These are phyloP conservation scores for Moricandia moricandioides DNA, from an alignment of 345 rosid genomes.

Conservation along the genomic window DNA sequence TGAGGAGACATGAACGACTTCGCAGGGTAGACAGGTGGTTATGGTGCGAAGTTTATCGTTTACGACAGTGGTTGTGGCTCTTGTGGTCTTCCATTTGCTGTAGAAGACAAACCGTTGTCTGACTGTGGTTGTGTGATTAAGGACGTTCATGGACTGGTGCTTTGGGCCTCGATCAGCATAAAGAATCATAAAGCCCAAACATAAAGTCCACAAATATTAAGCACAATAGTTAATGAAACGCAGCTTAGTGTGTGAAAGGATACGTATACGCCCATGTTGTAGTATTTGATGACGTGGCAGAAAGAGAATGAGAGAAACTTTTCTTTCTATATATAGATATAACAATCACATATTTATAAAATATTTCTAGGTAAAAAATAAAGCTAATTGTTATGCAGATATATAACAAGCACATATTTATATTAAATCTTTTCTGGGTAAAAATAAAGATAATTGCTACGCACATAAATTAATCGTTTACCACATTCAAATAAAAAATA, in stretches of 20 bases:
- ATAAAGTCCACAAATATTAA: neutral
- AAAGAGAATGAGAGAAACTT: too few species aligned
- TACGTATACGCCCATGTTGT: too few species aligned
- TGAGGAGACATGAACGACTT: slow-evolving; percentile 68
- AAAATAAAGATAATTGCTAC: too few species aligned
- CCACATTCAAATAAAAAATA: too few species aligned
- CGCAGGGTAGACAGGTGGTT: slow-evolving; percentile 51
- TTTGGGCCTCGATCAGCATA: neutral
- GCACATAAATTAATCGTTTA: too few species aligned
- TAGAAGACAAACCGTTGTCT: slow-evolving; percentile 21
- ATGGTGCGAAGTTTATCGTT: slow-evolving; percentile 53
- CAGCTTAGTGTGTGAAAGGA: neutral
- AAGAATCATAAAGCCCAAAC: neutral
- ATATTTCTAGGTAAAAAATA: too few species aligned
- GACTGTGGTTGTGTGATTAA: slow-evolving; percentile 50
- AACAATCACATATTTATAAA: too few species aligned
- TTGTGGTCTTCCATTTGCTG: slow-evolving; percentile 4
- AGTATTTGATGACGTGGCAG: too few species aligned
- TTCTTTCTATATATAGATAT: too few species aligned
- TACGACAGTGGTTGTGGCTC: neutral
- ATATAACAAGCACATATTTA: too few species aligned
- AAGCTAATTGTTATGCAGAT: too few species aligned
- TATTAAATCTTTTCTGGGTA: too few species aligned
- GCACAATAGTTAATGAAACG: neutral
- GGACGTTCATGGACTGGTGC: slow-evolving; percentile 60